phyloP scores from a whole-genome alignment of 495 filamentous ascomycete species.

The Aspergillus campestris region DNA sequence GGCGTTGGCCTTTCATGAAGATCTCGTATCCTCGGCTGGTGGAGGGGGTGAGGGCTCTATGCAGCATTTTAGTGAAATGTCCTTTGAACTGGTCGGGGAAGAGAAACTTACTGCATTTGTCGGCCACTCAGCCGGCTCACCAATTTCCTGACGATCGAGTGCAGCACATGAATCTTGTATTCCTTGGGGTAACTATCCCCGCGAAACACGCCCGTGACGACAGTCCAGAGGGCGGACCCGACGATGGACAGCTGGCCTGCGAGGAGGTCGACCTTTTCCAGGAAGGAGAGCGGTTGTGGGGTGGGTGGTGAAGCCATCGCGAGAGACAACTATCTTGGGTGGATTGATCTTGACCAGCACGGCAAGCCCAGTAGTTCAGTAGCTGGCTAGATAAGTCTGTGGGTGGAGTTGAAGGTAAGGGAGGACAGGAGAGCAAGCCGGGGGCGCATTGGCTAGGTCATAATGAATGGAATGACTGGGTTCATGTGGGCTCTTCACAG shows the following conservation, averaged over 20 bases:
- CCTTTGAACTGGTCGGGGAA: not conserved
- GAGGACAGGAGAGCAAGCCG: too few relatives aligned
- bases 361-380: too few relatives aligned
- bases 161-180: slow-evolving; percentile 26
- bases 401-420: too few relatives aligned
- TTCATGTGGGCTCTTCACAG: too few relatives aligned
- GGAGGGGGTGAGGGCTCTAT: slow-evolving; percentile 24
- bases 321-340: not conserved
- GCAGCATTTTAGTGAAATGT: not conserved
- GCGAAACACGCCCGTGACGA: slow-evolving; percentile 30
- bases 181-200: slow-evolving; percentile 24
- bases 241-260: slow-evolving; percentile 14
- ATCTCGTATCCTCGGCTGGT: slow-evolving; percentile 39
- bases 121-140: slow-evolving; percentile 13
- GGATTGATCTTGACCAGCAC: not conserved
- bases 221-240: slow-evolving; percentile 16
- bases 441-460: too few relatives aligned
- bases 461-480: too few relatives aligned
- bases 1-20: slow-evolving; percentile 34
- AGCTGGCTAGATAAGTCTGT: too few relatives aligned
- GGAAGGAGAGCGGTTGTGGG: slow-evolving; percentile 20
- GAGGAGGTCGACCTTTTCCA: slow-evolving; percentile 28
- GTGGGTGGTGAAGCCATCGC: slow-evolving; percentile 4
- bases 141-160: slow-evolving; percentile 19
- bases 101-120: slow-evolving; percentile 27